phyloP scores from a whole-genome alignment of 2,329 filamentous ascomycete species.

The Helicocarpus griseus region DNA sequence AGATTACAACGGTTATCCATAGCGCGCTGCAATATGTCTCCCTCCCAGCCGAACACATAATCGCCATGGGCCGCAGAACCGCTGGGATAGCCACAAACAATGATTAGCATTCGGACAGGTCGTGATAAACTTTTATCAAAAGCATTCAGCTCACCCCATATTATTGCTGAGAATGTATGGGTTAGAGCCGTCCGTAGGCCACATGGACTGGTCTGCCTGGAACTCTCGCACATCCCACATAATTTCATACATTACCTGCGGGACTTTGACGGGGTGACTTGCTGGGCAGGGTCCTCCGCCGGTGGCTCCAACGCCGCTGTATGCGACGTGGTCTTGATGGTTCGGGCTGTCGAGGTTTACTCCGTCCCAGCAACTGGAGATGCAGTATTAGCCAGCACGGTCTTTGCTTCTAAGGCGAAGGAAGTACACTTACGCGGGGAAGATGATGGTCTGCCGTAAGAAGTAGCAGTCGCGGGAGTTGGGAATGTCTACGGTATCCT shows the following conservation, averaged over 20 bases:
- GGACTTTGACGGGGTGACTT: conserved; percentile 42
- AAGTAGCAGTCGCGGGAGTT: neutral
- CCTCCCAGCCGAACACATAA: neutral
- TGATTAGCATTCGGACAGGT: too few relatives aligned
- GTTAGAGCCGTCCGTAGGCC: neutral
- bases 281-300: conserved; percentile 15
- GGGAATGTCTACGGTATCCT: neutral
- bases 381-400: too few relatives aligned
- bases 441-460: neutral
- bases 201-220: neutral
- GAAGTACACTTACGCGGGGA: neutral
- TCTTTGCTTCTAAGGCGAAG: neutral
- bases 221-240: conserved; percentile 32
- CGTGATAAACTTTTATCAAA: too few relatives aligned
- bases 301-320: conserved; percentile 16
- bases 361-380: conserved; percentile 24
- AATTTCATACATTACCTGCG: conserved; percentile 51
- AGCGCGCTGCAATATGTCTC: neutral
- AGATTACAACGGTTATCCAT: neutral
- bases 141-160: too few relatives aligned
- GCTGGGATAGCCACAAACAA: neutral
- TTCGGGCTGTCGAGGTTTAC: conserved; percentile 20
- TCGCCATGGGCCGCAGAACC: neutral
- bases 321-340: conserved; percentile 24
- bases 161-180: neutral